Percentiles rank a stretch among this genome's conserved stretches.
Evolutionary conservation across 208 protist genomes (phyloP).

Genomic region (Wallacemonas sp.): DNA sequence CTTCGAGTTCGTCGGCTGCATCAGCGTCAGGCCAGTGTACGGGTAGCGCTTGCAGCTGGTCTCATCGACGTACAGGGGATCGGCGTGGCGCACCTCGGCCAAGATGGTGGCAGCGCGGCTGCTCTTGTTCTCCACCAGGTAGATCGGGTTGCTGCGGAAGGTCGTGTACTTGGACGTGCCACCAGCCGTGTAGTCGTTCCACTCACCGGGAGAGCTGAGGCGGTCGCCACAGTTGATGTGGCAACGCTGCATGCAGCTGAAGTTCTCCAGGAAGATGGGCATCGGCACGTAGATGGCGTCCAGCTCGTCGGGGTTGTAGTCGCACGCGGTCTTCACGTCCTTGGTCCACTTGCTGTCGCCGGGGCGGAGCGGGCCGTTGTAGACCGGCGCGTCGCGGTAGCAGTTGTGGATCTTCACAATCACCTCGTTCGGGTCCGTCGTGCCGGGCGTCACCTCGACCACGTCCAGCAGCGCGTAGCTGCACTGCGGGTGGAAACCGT

Average conservation of each 20-base stretch:
- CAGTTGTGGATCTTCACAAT: conserved; percentile 80
- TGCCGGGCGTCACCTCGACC: conserved; percentile 40
- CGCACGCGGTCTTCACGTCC: conserved; percentile 42
- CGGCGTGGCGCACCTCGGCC: conserved; percentile 56
- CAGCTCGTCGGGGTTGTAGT: conserved; percentile 42
- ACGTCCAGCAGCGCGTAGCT: conserved; percentile 79
- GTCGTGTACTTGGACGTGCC: conserved; percentile 82
- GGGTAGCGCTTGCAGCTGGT: conserved; percentile 74
- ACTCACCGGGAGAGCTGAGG: conserved; percentile 67
- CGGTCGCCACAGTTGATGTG: conserved; percentile 87
- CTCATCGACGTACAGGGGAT: conserved; percentile 56
- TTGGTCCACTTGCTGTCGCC: conserved; percentile 52
- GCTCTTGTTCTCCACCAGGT: conserved; percentile 81
- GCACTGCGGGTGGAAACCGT: conserved; percentile 74
- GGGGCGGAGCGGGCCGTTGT: conserved; percentile 37
- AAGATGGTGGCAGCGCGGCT: conserved; percentile 64
- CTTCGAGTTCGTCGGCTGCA: conserved; percentile 67
- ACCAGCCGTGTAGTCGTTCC: conserved; percentile 64
- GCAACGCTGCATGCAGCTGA: conserved; percentile 82
- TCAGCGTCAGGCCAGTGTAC: conserved; percentile 75
- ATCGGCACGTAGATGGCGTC: conserved; percentile 68
- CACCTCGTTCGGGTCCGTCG: conserved; percentile 52
- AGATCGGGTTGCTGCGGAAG: conserved; percentile 88
- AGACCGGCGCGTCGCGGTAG: conserved; percentile 62
- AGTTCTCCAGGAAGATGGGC: conserved; percentile 75